Base-by-base conservation (phyloP, 2,329 filamentous ascomycete genomes). In the Trichophyton mentagrophytes region DNA sequence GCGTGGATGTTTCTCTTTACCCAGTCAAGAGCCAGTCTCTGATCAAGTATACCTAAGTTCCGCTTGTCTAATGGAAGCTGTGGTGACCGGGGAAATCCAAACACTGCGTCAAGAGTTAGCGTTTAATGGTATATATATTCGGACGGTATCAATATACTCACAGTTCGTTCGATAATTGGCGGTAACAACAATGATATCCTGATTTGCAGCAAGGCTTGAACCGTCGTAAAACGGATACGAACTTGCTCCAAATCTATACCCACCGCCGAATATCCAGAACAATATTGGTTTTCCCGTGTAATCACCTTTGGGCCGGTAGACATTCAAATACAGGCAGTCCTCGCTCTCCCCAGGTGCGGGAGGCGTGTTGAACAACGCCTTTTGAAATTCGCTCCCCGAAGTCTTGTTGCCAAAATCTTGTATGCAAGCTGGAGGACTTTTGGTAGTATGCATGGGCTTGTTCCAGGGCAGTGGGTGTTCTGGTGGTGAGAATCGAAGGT, bases 11-110 rank as follows among this genome's bases (percentile, higher is more conserved):
- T 72, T 47, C 77, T 67, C 60, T 80, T 75, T 3, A 85, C 75
- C 82, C 82, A 85, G 65, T 83, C 72, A 7, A 85, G 70, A 30
- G 80, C 80, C n/a, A 82, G 72, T 9, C 79, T 74, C 66, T 85
- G 82, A 62, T 84, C 81, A 59, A 77, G 72, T 0, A 82, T 69
- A 2, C 75, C 80, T 9, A 89, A 71, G 67, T 91, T 92, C 2
- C 84, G 53, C 22, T 57, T 3, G 25, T 49, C 40, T 13, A 49
- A 15, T 9, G 60, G 59, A 13, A 60, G 49, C 36, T 58, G 56
- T 36, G 56, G 36, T 44, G 56, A 42, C 15, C 40, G 20, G n/a
- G 55, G 25, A 9, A 61, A 61, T 4, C 60, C 60, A 58, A 61
- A 61, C 33, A 57, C 60, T 61, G 11, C 13, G 9, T 38, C 4